phyloP scores from a whole-genome alignment of 2,329 filamentous ascomycete genomes.

The Cryphonectria naterciae region DNA sequence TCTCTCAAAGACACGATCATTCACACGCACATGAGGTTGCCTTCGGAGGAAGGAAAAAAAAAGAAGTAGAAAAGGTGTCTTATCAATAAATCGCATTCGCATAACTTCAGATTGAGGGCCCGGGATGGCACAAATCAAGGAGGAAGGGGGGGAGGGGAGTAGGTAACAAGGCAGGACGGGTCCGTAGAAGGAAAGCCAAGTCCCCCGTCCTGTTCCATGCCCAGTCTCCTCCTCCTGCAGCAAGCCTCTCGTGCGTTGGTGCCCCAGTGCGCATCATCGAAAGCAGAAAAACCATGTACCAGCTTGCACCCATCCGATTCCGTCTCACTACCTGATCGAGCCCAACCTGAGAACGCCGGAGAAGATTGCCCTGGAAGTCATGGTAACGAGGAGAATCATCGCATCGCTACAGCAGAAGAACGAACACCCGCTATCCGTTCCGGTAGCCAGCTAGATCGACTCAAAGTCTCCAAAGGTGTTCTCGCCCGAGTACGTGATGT shows the following conservation, averaged over 20 bases:
- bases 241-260: constrained; percentile 4
- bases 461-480: constrained; percentile 83
- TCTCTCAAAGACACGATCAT: neutral
- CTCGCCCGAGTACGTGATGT: constrained; percentile 99
- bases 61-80: neutral
- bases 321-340: constrained; percentile 20
- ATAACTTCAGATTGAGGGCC: constrained; percentile 12
- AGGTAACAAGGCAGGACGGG: constrained; percentile 6
- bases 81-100: constrained; percentile 15
- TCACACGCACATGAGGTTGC: too few species aligned
- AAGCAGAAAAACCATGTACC: constrained; percentile 18
- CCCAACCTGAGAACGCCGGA: constrained; percentile 28
- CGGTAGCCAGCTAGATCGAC: constrained; percentile 31
- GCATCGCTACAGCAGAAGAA: constrained; percentile 18
- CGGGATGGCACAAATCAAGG: neutral
- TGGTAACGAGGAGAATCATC: constrained; percentile 27
- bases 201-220: constrained; percentile 2
- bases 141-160: neutral
- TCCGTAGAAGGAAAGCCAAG: neutral
- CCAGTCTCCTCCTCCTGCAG: constrained; percentile 1
- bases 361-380: constrained; percentile 26
- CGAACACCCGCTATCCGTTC: constrained; percentile 11
- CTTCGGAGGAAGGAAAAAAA: neutral
- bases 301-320: constrained; percentile 20
- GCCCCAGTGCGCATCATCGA: neutral